These are phyloP conservation scores for Vaccinium macrocarpon DNA, from an alignment of 148 eudicot species.

Conservation along the genomic window DNA sequence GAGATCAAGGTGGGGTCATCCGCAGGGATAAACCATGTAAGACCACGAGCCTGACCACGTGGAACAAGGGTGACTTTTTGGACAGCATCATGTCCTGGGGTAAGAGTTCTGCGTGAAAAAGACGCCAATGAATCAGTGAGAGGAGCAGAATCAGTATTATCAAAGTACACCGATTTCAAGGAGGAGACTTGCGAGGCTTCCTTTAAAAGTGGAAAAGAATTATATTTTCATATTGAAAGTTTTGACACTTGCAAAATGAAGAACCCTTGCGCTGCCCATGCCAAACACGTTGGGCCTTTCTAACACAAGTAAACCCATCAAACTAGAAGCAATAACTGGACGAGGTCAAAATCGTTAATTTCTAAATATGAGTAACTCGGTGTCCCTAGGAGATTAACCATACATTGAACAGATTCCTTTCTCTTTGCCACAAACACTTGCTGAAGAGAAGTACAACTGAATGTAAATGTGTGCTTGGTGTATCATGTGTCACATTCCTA, in stretches of 20 bases:
- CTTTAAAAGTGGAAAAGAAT: neutral
- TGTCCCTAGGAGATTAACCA: neutral
- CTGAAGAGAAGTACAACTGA: neutral
- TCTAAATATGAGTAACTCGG: too few relatives aligned
- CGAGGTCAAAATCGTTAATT: neutral
- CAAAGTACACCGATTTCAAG: neutral
- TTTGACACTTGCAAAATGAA: neutral
- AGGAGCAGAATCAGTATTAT: neutral
- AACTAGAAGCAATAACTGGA: neutral
- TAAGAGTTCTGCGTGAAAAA: conserved; percentile 67
- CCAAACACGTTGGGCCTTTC: neutral
- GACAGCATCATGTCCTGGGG: conserved; percentile 98
- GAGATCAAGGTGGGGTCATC: conserved; percentile 98
- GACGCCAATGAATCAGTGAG: neutral
- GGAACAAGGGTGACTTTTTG: conserved; percentile 96
- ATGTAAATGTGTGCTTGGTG: neutral
- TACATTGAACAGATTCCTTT: neutral
- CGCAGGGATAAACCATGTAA: conserved; percentile 97
- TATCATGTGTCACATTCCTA: neutral
- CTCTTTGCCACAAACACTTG: neutral
- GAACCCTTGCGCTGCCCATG: neutral
- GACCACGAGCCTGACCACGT: conserved; percentile 98
- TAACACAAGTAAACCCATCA: too few relatives aligned
- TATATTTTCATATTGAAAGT: neutral
- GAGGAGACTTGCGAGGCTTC: neutral